Conservation (phyloP, 176 grass and related monocot genomes). For the Thinopyrum elongatum region DNA sequence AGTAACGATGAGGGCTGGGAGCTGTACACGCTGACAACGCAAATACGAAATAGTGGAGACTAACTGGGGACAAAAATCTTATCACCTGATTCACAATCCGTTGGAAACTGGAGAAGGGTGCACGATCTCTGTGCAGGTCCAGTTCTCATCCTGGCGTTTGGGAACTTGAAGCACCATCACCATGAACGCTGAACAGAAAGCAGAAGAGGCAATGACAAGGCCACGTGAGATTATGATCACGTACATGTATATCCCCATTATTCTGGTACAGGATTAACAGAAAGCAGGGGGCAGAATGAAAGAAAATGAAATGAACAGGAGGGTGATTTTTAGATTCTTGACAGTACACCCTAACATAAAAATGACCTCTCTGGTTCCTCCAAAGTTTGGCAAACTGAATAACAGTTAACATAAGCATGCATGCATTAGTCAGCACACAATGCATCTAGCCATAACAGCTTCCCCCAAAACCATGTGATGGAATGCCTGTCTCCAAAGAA, state of each 20-base stretch:
- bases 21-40: background rate
- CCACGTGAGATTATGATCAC: constrained; percentile 44
- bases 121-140: constrained; percentile 36
- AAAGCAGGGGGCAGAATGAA: background rate
- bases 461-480: constrained; percentile 44
- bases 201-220: constrained; percentile 30
- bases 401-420: constrained; percentile 35
- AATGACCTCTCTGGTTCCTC: constrained; percentile 36
- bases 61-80: constrained; percentile 26
- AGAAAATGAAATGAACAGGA: constrained; percentile 15
- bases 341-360: constrained; percentile 36
- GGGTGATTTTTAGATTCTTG: constrained; percentile 29
- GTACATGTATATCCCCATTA: constrained; percentile 14
- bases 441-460: constrained; percentile 29
- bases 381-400: constrained; percentile 55
- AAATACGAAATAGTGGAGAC: background rate
- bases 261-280: constrained; percentile 13
- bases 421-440: constrained; percentile 36
- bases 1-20: background rate
- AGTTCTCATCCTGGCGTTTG: constrained; percentile 43
- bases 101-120: constrained; percentile 39
- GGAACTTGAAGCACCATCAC: constrained; percentile 53
- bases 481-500: constrained; percentile 56
- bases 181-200: constrained; percentile 38
- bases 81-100: constrained; percentile 32